phyloP scores from a whole-genome alignment of 257 asterid species.

The Nicotiana obtusifolia region DNA sequence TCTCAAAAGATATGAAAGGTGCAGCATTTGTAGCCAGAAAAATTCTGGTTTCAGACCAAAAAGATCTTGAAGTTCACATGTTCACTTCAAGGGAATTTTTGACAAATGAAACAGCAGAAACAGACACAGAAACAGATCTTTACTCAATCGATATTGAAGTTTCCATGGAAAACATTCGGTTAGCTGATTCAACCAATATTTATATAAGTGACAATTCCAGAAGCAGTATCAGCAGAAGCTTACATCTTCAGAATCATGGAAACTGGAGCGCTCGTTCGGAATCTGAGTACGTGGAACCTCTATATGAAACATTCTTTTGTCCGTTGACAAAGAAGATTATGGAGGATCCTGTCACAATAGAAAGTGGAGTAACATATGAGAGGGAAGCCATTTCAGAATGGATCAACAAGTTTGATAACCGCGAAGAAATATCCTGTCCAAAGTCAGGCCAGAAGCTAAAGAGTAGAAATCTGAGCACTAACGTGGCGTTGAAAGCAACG shows the following conservation, averaged over 20 bases:
- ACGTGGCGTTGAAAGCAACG: slow-evolving; percentile 58
- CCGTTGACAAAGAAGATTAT: slow-evolving; percentile 59
- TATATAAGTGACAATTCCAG: slow-evolving; percentile 23
- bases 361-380: slow-evolving; percentile 72
- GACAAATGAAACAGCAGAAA: slow-evolving; percentile 17
- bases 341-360: slow-evolving; percentile 77
- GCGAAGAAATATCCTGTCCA: slow-evolving; percentile 48
- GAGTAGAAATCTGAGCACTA: slow-evolving; percentile 40
- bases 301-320: slow-evolving; percentile 66
- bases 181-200: slow-evolving; percentile 22
- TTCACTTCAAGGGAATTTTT: slow-evolving; percentile 4
- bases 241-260: slow-evolving; percentile 7
- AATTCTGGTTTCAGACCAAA: slow-evolving; percentile 13
- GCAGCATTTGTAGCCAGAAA: slow-evolving; percentile 24
- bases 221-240: slow-evolving; percentile 14
- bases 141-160: slow-evolving; percentile 46
- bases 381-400: slow-evolving; percentile 48
- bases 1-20: slow-evolving; percentile 53
- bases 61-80: slow-evolving; percentile 11
- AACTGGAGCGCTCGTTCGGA: slow-evolving; percentile 22
- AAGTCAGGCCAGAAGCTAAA: slow-evolving; percentile 46
- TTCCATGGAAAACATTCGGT: slow-evolving; percentile 29
- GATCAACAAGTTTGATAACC: slow-evolving; percentile 29
- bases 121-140: slow-evolving; percentile 42
- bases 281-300: slow-evolving; percentile 53